phyloP scores from a whole-genome alignment of 2,329 filamentous ascomycete genomes.

The Sclerotinia trifoliorum region DNA sequence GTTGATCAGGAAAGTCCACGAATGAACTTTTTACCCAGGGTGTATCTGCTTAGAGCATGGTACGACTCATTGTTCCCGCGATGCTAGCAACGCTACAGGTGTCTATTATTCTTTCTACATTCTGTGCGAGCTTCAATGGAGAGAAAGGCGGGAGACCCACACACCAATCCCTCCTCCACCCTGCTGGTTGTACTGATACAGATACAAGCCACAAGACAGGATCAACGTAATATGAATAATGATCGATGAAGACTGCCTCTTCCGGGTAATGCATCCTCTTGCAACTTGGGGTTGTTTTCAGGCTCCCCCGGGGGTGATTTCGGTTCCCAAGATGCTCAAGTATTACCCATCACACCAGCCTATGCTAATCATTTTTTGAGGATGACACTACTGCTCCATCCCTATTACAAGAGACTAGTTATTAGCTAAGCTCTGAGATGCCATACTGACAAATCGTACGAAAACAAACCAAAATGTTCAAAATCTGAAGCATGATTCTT shows the following conservation, averaged over 20 bases:
- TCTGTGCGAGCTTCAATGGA: background rate
- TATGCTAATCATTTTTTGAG: background rate
- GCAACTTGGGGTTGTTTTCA: background rate
- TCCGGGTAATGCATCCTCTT: slow-evolving; percentile 10
- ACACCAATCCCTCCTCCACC: background rate
- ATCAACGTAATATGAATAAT: slow-evolving; percentile 3
- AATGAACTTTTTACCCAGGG: background rate
- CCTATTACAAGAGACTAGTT: too few relatives aligned
- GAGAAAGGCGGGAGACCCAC: background rate
- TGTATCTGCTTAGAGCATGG: background rate
- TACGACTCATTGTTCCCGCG: slow-evolving; percentile 3
- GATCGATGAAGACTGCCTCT: slow-evolving; percentile 12
- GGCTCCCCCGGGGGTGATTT: slow-evolving; percentile 7
- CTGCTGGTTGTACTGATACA: background rate
- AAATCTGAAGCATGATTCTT: too few relatives aligned
- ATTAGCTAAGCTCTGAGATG: too few relatives aligned
- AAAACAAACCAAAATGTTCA: too few relatives aligned
- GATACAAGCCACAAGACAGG: background rate
- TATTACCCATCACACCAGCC: slow-evolving; percentile 7
- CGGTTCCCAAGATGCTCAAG: slow-evolving; percentile 7
- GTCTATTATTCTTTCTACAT: slow-evolving; percentile 7
- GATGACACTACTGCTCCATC: too few relatives aligned
- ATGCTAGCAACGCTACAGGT: background rate
- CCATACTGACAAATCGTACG: too few relatives aligned
- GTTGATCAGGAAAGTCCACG: background rate